A percentile compares a stretch with the other conserved stretches of the same genome.
Evolutionary conservation across 208 protist species (phyloP).

Genomic region (Trypanosoma mega): DNA sequence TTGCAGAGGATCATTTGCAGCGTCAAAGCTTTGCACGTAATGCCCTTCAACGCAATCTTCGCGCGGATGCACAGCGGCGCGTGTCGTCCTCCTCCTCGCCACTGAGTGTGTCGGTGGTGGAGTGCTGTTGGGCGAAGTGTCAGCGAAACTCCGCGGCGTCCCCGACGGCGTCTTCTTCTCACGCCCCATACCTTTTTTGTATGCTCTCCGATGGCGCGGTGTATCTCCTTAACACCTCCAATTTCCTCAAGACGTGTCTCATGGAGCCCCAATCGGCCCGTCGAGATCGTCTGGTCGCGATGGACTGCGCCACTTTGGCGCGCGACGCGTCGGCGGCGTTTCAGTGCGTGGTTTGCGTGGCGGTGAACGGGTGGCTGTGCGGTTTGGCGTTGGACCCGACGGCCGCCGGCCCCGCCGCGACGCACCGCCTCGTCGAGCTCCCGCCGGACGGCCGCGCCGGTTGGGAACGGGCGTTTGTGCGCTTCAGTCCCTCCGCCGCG

Average conservation of each 20-base stretch:
- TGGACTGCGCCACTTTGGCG: constrained; percentile 14
- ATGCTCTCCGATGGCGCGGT: constrained; percentile 59
- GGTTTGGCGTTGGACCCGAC: constrained; percentile 13
- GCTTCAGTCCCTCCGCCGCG: constrained; percentile 19
- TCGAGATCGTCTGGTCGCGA: constrained; percentile 13
- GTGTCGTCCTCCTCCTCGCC: constrained; percentile 58
- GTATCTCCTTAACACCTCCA: constrained; percentile 66
- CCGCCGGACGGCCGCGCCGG: too few species aligned
- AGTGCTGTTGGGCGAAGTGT: constrained; percentile 44
- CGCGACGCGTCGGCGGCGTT: not conserved
- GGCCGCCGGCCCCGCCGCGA: not conserved
- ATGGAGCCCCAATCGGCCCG: constrained; percentile 33
- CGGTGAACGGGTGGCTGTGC: constrained; percentile 18
- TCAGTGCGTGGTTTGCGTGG: constrained; percentile 19
- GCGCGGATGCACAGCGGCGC: constrained; percentile 40
- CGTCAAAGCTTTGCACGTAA: constrained; percentile 52
- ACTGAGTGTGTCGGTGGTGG: constrained; percentile 41
- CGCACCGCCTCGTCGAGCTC: too few species aligned
- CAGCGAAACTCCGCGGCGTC: constrained; percentile 26
- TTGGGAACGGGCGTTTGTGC: constrained; percentile 12
- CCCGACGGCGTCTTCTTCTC: constrained; percentile 40
- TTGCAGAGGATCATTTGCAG: constrained; percentile 47
- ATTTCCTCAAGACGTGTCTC: constrained; percentile 66
- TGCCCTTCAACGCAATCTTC: constrained; percentile 42
- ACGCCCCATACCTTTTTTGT: constrained; percentile 56